Percentiles rank a stretch among this genome's conserved stretches.
phyloP scores from a whole-genome alignment of 1,284 basidiomycete genomes.

The Ceratobasidium sp. region DNA sequence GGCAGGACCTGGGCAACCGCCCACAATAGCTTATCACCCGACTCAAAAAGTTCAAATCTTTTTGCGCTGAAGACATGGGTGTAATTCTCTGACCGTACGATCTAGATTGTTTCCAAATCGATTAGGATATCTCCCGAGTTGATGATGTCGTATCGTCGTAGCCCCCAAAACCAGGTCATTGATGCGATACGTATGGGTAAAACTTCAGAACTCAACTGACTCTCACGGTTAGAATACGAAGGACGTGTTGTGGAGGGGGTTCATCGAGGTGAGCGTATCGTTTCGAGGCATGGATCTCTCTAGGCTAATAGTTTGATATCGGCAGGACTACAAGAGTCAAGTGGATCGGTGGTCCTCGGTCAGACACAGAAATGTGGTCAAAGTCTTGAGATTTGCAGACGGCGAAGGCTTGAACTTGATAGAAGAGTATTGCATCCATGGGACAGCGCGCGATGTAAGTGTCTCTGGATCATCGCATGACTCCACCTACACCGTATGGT shows the following conservation, averaged over 20 bases:
- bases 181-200: too few relatives aligned
- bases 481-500: background rate
- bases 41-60: background rate
- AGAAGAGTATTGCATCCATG: conserved; percentile 9
- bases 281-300: background rate
- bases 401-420: conserved; percentile 3
- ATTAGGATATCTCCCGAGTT: background rate
- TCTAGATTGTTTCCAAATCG: background rate
- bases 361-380: conserved; percentile 11
- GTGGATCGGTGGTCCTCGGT: background rate
- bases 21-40: background rate
- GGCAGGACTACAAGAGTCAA: background rate
- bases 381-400: background rate
- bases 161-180: background rate
- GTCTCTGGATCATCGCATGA: background rate
- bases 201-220: too few relatives aligned
- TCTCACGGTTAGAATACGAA: background rate
- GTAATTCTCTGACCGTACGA: background rate
- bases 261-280: background rate
- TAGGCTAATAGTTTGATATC: too few relatives aligned
- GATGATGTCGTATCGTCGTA: background rate
- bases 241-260: background rate
- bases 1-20: background rate
- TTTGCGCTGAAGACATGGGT: background rate
- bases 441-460: conserved; percentile 3